phyloP scores from a whole-genome alignment of 352 stramenopile species.

The Peronosclerospora sorghi region DNA sequence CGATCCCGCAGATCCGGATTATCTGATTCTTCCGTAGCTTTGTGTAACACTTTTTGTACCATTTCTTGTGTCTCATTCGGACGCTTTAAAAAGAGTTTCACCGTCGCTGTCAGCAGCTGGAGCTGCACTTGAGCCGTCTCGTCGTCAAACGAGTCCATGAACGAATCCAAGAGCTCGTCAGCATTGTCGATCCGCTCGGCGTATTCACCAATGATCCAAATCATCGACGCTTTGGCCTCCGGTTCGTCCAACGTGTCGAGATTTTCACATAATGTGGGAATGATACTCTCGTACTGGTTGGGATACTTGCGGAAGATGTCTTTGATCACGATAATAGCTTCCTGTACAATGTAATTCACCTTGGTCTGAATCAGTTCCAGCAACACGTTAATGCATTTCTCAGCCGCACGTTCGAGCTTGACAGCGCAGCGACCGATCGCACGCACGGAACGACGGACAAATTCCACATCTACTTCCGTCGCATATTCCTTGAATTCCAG shows the following conservation, averaged over 20 bases:
- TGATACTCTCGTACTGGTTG: conserved; percentile 99
- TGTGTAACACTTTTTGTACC: conserved; percentile 95
- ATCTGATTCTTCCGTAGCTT: conserved; percentile 96
- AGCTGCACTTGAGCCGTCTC: conserved; percentile 95
- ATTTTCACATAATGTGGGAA: conserved; percentile 98
- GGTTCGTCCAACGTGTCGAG: conserved; percentile 98
- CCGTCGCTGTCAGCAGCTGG: conserved; percentile 95
- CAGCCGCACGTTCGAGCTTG: conserved; percentile 95
- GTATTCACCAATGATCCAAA: conserved; percentile 99
- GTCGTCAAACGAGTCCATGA: conserved; percentile 98
- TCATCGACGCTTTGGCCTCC: conserved; percentile 97
- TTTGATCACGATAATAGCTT: conserved; percentile 99
- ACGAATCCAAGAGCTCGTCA: conserved; percentile 97
- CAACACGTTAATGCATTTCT: conserved; percentile 98
- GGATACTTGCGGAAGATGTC: conserved; percentile 99
- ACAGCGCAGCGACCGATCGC: conserved; percentile 97
- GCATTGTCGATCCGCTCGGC: conserved; percentile 99
- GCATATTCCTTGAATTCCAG: conserved; percentile 99
- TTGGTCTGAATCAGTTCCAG: conserved; percentile 99
- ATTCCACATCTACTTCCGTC: conserved; percentile 98
- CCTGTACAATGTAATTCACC: conserved; percentile 99
- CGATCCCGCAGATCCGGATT: conserved; percentile 98
- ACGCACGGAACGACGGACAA: conserved; percentile 94
- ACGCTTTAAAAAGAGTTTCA: conserved; percentile 98
- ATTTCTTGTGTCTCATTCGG: conserved; percentile 90